Base-by-base conservation (phyloP, 805 yeast genomes). In the Hanseniaspora clermontiae region DNA sequence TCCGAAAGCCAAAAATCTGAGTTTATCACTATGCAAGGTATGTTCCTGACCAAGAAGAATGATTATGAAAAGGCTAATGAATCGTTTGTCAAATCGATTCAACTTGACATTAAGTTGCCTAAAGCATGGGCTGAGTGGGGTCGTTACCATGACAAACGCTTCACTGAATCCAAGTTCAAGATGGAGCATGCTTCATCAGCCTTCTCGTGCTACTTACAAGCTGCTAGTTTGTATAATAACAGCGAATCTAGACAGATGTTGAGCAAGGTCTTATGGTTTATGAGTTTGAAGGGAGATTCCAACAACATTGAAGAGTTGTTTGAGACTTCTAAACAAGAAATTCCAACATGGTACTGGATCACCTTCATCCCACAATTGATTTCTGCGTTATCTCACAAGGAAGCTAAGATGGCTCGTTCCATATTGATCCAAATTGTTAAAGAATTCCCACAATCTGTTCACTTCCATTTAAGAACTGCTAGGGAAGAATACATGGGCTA, bases 81-180 rank as follows among this genome's bases (percentile, higher is more conserved):
- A 67, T 96, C 96, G 0, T 93, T 93, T 73, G 96, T 97, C 1
- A 87, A 97, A 2, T 96, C 98, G 1, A 97, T 93, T 19, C 97
- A 93, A 68, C 82, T 93, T 57, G 98, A 95, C 65, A 77, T 91
- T 62, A 88, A 90, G 64, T 70, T 93, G 49, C 96, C 97, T 1
- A 91, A 93, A 68, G 97, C 98, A 0, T 93, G 99, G 99, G 97
- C 97, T 3, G 97, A 95, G 67, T 93, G 99, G 99, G 99, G 98
- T 59, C 81, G 83, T 66, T 93, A 88, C 72, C 90, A 90, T 66
- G 98, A 93, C 63, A 79, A 83, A 32, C 75, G 96, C 43, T 82
- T 88, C 68, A 85, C 87, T 61, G 95, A 88, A 61, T 83, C 83
- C 59, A 91, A 90, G 1, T 79, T 74, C 51, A 95, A 87, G 63